phyloP scores from a whole-genome alignment of 2,329 filamentous ascomycete species.

The Pseudofabraea citricarpa region DNA sequence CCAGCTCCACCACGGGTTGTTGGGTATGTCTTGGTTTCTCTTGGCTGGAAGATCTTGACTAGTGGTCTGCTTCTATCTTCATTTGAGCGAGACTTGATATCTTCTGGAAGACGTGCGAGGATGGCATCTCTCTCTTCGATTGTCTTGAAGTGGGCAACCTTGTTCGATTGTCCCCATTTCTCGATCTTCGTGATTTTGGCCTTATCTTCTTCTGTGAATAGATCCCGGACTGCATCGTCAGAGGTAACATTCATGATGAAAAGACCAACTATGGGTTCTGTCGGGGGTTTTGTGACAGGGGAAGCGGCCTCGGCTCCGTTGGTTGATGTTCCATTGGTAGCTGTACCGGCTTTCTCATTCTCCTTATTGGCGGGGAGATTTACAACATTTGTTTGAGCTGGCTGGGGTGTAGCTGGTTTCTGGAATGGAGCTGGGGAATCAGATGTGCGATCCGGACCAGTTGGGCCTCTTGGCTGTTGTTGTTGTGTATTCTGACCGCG shows the following conservation, averaged over 20 bases:
- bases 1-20: conserved; percentile 60
- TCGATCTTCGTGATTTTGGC: conserved; percentile 74
- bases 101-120: conserved; percentile 67
- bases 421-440: conserved; percentile 25
- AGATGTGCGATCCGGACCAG: conserved; percentile 22
- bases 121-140: conserved; percentile 76
- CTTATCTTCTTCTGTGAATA: conserved; percentile 80
- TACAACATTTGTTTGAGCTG: conserved; percentile 25
- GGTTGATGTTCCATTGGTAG: conserved; percentile 46
- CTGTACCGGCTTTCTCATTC: conserved; percentile 44
- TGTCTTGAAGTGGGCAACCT: conserved; percentile 80
- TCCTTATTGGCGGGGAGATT: conserved; percentile 45
- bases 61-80: conserved; percentile 75
- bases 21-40: conserved; percentile 47
- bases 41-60: conserved; percentile 77
- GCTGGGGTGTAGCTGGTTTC: conserved; percentile 45
- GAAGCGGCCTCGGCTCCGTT: conserved; percentile 49
- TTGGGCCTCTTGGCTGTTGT: conserved; percentile 25
- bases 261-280: conserved; percentile 71
- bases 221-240: conserved; percentile 75
- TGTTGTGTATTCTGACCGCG: conserved; percentile 20
- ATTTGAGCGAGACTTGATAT: conserved; percentile 65
- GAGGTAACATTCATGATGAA: conserved; percentile 85
- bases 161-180: conserved; percentile 74
- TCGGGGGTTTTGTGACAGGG: conserved; percentile 54